Percentiles rank a stretch among this genome's conserved stretches.
Evolutionary conservation across 306 rosid genomes (phyloP).

Genomic region (Castanea crenata): DNA sequence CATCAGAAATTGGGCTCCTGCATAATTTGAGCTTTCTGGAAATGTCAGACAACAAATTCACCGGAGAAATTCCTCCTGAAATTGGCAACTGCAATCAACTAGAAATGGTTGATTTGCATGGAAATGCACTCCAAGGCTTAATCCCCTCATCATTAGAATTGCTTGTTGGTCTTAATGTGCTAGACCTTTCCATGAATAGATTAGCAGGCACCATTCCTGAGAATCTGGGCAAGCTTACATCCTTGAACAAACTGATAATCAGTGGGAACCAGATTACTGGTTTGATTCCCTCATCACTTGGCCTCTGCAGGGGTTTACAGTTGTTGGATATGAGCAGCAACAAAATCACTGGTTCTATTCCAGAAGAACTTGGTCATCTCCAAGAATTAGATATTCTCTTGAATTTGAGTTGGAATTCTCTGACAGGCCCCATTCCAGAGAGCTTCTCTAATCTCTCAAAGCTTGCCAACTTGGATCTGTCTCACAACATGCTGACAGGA

Average conservation of each 20-base stretch:
- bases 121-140: slow-evolving; percentile 63
- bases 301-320: slow-evolving; percentile 77
- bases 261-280: slow-evolving; percentile 65
- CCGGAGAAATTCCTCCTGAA: slow-evolving; percentile 64
- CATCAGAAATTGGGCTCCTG: slow-evolving; percentile 65
- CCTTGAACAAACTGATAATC: slow-evolving; percentile 63
- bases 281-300: slow-evolving; percentile 64
- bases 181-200: slow-evolving; percentile 78
- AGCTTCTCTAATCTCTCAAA: slow-evolving; percentile 84
- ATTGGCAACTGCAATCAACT: slow-evolving; percentile 75
- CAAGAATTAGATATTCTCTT: slow-evolving; percentile 81
- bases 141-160: slow-evolving; percentile 69
- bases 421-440: slow-evolving; percentile 70
- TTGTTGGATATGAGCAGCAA: slow-evolving; percentile 81
- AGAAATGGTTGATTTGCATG: slow-evolving; percentile 90
- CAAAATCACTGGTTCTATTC: slow-evolving; percentile 63
- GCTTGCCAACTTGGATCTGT: slow-evolving; percentile 80
- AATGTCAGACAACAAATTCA: slow-evolving; percentile 65
- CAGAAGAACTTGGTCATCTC: slow-evolving; percentile 67
- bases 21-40: slow-evolving; percentile 73
- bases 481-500: slow-evolving; percentile 79
- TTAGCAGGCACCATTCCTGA: slow-evolving; percentile 63
- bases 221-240: slow-evolving; percentile 59
- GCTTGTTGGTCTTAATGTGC: slow-evolving; percentile 59
- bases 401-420: slow-evolving; percentile 83